Evolutionary conservation across 2,329 filamentous ascomycete species (phyloP).

Genomic region (Cladophialophora immunda): DNA sequence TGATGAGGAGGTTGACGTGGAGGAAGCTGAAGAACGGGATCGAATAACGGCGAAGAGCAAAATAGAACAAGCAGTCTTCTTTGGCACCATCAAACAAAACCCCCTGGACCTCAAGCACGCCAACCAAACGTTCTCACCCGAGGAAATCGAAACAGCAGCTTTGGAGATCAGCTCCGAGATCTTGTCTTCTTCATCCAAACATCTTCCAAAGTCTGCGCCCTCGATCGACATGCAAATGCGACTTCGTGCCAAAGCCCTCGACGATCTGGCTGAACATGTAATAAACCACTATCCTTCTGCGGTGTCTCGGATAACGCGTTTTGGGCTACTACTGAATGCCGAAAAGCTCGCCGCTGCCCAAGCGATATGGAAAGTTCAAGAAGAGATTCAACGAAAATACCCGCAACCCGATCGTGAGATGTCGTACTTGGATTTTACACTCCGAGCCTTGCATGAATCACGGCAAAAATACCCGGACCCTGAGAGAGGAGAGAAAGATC

Average conservation of each 20-base stretch:
- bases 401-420: slow-evolving; percentile 67
- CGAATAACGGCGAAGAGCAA: slow-evolving; percentile 83
- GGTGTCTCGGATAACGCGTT: slow-evolving; percentile 74
- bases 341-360: slow-evolving; percentile 87
- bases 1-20: slow-evolving; percentile 57
- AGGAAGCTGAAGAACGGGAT: slow-evolving; percentile 47
- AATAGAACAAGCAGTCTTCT: slow-evolving; percentile 94
- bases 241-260: slow-evolving; percentile 75
- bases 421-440: slow-evolving; percentile 76
- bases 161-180: slow-evolving; percentile 82
- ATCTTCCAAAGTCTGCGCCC: slow-evolving; percentile 75
- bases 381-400: slow-evolving; percentile 69
- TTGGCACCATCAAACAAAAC: slow-evolving; percentile 80
- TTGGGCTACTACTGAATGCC: slow-evolving; percentile 85
- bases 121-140: slow-evolving; percentile 70
- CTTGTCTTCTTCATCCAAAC: slow-evolving; percentile 76
- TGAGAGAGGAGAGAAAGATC: slow-evolving; percentile 75
- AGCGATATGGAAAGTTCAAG: slow-evolving; percentile 82
- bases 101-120: slow-evolving; percentile 84
- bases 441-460: slow-evolving; percentile 78
- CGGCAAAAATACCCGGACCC: slow-evolving; percentile 74
- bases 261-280: slow-evolving; percentile 77
- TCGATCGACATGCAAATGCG: slow-evolving; percentile 84
- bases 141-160: slow-evolving; percentile 80
- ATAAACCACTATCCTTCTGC: slow-evolving; percentile 68